Conservation (phyloP, 164 flowering plant species). For the Dillenia suffruticosa region DNA sequence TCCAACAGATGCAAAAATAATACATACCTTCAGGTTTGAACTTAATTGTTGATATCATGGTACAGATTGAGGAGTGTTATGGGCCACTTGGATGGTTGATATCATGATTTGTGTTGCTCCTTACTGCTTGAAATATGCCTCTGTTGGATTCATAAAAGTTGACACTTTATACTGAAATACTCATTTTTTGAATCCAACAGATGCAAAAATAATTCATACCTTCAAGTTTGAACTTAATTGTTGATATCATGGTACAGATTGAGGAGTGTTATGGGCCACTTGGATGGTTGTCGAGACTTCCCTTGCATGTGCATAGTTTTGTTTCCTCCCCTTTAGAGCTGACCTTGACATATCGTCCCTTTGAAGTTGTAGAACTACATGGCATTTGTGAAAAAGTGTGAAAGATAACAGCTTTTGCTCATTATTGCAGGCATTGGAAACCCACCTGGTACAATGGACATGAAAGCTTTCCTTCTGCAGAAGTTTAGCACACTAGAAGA, state of each 20-base stretch:
- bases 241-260: slow-evolving; percentile 42
- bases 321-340: slow-evolving; percentile 1
- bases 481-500: slow-evolving; percentile 76
- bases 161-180: too few relatives aligned
- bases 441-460: slow-evolving; percentile 95
- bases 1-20: too few relatives aligned
- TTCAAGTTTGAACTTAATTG: background rate
- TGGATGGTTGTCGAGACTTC: slow-evolving; percentile 75
- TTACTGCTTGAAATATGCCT: too few relatives aligned
- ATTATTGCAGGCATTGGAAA: slow-evolving; percentile 70
- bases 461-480: slow-evolving; percentile 90
- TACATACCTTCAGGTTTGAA: too few relatives aligned
- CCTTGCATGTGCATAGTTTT: slow-evolving; percentile 88
- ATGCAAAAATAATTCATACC: too few relatives aligned
- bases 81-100: slow-evolving; percentile 79
- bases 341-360: too few relatives aligned
- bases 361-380: too few relatives aligned
- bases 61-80: slow-evolving; percentile 82
- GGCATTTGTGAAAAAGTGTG: too few relatives aligned
- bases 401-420: background rate
- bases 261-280: slow-evolving; percentile 79
- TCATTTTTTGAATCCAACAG: too few relatives aligned
- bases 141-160: too few relatives aligned
- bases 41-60: slow-evolving; percentile 10
- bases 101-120: too few relatives aligned